Base-by-base conservation (phyloP, 768 basidiomycete genomes). In the Lentinula boryana region DNA sequence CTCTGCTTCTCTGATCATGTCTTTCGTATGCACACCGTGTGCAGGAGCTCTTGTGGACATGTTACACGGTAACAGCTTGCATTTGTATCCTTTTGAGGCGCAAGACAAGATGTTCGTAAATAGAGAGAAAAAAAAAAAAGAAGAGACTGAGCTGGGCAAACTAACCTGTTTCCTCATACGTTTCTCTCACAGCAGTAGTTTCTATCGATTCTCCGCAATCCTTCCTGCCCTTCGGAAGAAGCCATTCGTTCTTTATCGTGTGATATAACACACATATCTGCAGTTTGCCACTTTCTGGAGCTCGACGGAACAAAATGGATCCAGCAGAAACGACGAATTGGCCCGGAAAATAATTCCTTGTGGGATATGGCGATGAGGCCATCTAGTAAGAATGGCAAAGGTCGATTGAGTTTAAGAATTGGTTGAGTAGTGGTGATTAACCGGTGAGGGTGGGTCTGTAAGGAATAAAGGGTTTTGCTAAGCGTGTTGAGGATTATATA, bases 161-260 rank as follows among this genome's bases (percentile, higher is more conserved):
- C 40, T 60, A 3, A 52, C 58, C 85, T 0, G 85, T 87, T 72
- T 87, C 85, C 66, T 85, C 87, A 66, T 76, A 84, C 0, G 85
- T 84, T 70, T 88, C 86, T 16, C 87, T 76, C 5, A 84, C 62
- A 0, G 86, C 85, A 1, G 85, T 75, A 1, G 60, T 64, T 58
- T 81, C 78, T 16, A 84, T 71, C 5, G 73, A 70, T 69, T 87
- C 86, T 1, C 79, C 79, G 21, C 74, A 67, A 66, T 87, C 84
- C 66, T 87, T 86, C 35, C 84, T 77, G 5, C 85, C 87, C 63
- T 86, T 87, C 36, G 87, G 83, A 12, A 87, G 78, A 5, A 84
- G 65, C 73, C 72, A 76, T 48, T 70, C 63, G 54, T 69, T 54
- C 3, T 58, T 65, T 8, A 64, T 67, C 5, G 67, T 60, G 18